These are phyloP conservation scores for Monilinia fructigena DNA, from an alignment of 2,329 filamentous ascomycete genomes.

Conservation along the genomic window DNA sequence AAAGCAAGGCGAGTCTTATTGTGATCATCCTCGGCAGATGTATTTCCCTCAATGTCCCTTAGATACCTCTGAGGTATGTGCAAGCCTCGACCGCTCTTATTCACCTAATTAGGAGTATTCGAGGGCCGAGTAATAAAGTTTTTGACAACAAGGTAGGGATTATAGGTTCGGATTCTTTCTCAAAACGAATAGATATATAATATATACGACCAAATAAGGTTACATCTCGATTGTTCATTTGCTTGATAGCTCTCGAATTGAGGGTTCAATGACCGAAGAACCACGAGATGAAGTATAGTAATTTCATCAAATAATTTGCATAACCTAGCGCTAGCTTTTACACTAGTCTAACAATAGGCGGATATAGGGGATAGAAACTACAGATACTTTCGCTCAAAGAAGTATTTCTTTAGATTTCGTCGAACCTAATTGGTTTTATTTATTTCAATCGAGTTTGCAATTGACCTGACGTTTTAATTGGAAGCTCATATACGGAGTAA, in stretches of 20 bases:
- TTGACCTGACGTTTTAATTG: background rate
- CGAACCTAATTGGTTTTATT: background rate
- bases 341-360: background rate
- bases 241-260: background rate
- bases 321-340: background rate
- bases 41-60: background rate
- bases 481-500: background rate
- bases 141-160: slow-evolving; percentile 7
- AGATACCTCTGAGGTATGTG: slow-evolving; percentile 13
- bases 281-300: background rate
- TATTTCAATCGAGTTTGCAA: no score
- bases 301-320: background rate
- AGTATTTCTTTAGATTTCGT: background rate
- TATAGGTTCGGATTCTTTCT: background rate
- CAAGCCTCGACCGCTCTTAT: slow-evolving; percentile 13
- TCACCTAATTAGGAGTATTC: slow-evolving; percentile 3
- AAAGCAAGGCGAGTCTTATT: slow-evolving; percentile 3
- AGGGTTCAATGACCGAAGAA: background rate
- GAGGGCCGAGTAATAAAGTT: slow-evolving; percentile 7
- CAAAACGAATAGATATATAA: background rate
- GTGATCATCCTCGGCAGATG: slow-evolving; percentile 17
- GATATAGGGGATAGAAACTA: background rate
- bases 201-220: background rate
- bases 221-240: background rate
- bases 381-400: background rate